Evolutionary conservation across 169 alveolate genomes (phyloP).

Genomic region (Neospora caninum): DNA sequence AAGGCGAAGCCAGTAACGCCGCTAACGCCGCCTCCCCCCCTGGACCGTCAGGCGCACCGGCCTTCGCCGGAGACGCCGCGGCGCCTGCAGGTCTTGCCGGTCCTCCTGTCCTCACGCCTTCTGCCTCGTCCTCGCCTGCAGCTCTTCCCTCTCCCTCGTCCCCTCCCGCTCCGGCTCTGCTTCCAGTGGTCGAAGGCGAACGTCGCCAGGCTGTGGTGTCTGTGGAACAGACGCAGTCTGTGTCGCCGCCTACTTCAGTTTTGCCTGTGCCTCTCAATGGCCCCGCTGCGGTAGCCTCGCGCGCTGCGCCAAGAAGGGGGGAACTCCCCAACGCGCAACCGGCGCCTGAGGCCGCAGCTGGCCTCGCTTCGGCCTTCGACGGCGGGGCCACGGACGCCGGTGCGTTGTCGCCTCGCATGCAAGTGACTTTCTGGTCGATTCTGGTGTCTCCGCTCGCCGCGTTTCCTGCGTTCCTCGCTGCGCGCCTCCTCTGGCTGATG

Average conservation of each 20-base stretch:
- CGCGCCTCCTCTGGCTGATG: constrained; percentile 31
- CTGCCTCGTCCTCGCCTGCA: neutral
- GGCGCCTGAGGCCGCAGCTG: neutral
- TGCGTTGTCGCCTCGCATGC: neutral
- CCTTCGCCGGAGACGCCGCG: no score
- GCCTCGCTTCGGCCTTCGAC: neutral
- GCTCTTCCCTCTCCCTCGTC: neutral
- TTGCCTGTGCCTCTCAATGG: neutral
- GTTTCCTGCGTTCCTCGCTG: neutral
- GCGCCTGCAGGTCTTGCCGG: no score
- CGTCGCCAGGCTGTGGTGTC: no score
- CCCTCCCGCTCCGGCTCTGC: no score
- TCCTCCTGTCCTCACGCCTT: neutral
- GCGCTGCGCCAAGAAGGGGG: no score
- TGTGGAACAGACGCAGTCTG: no score
- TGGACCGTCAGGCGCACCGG: no score
- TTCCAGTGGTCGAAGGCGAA: no score
- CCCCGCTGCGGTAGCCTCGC: neutral
- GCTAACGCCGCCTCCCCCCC: no score
- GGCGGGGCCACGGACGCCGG: neutral
- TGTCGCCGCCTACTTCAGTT: neutral
- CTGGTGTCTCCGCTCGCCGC: neutral
- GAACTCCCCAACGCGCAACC: no score
- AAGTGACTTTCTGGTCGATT: neutral
- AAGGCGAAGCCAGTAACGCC: no score